phyloP scores from a whole-genome alignment of 192 early-diverging fungal species.

The Cladochytrium replicatum region DNA sequence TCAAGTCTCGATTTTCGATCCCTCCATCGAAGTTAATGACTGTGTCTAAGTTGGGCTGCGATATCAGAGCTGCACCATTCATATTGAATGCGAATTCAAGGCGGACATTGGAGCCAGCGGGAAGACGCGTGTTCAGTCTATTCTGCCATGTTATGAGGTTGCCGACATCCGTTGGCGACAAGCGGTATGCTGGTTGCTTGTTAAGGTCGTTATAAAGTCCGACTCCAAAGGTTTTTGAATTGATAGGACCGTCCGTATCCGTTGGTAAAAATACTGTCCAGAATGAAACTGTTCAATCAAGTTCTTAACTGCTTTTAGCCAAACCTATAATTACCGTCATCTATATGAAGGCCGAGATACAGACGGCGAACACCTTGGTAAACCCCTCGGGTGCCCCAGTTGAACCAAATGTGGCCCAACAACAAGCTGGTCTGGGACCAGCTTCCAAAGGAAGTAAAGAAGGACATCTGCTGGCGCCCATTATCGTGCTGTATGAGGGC shows the following conservation, averaged over 20 bases:
- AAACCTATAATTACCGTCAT: no score
- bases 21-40: no score
- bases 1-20: no score
- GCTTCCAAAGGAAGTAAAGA: slow-evolving; percentile 30
- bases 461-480: slow-evolving; percentile 37
- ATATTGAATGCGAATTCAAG: slow-evolving; percentile 31
- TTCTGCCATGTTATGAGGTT: slow-evolving; percentile 31
- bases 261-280: no score
- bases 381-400: slow-evolving; percentile 33
- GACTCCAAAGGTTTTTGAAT: no score
- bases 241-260: no score
- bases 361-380: slow-evolving; percentile 35
- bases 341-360: slow-evolving; percentile 28
- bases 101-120: slow-evolving; percentile 23
- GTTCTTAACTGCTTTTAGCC: no score
- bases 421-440: slow-evolving; percentile 28
- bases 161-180: slow-evolving; percentile 15
- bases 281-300: no score
- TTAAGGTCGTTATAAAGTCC: slow-evolving; percentile 6
- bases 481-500: no score
- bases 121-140: slow-evolving; percentile 19
- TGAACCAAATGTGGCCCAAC: slow-evolving; percentile 28
- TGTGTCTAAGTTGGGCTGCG: no score
- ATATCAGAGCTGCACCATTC: no score
- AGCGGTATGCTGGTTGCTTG: no score